Percentiles rank a stretch among this genome's conserved stretches.
Conservation (phyloP, 768 basidiomycete species). For the Leucocoprinus birnbaumii region DNA sequence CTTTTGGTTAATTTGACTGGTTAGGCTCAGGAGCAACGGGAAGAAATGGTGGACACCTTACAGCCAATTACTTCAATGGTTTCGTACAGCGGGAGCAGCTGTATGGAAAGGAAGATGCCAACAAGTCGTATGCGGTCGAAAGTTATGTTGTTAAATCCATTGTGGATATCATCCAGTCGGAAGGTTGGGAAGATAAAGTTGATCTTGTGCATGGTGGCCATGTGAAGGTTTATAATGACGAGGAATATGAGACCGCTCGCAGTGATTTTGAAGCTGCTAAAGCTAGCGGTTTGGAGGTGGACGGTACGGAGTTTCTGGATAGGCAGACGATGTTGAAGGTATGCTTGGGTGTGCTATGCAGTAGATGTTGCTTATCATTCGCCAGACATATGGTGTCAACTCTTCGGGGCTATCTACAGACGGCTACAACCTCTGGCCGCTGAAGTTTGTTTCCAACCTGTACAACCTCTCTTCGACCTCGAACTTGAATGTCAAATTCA, state of each 20-base stretch:
- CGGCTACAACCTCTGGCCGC: constrained; percentile 73
- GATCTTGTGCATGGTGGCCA: constrained; percentile 64
- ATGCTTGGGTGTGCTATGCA: not conserved
- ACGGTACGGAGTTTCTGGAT: constrained; percentile 41
- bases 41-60: constrained; percentile 78
- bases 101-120: constrained; percentile 55
- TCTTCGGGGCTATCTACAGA: constrained; percentile 51
- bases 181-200: constrained; percentile 44
- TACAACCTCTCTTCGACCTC: constrained; percentile 27
- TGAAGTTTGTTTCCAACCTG: constrained; percentile 74
- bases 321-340: constrained; percentile 49
- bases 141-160: constrained; percentile 48
- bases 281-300: constrained; percentile 19
- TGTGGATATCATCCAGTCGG: constrained; percentile 41
- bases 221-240: constrained; percentile 44
- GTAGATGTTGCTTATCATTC: not conserved
- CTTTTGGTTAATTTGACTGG: not conserved
- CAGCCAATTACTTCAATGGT: constrained; percentile 41
- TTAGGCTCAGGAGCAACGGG: constrained; percentile 78
- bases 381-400: constrained; percentile 37
- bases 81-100: constrained; percentile 35
- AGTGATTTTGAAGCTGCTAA: constrained; percentile 53
- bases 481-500: constrained; percentile 34
- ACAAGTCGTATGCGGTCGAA: constrained; percentile 54
- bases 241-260: constrained; percentile 37